Evolutionary conservation across 2,329 filamentous ascomycete genomes (phyloP), one percentile per base, ranked within the genome.

Genomic region (Alternaria incomplexa): DNA sequence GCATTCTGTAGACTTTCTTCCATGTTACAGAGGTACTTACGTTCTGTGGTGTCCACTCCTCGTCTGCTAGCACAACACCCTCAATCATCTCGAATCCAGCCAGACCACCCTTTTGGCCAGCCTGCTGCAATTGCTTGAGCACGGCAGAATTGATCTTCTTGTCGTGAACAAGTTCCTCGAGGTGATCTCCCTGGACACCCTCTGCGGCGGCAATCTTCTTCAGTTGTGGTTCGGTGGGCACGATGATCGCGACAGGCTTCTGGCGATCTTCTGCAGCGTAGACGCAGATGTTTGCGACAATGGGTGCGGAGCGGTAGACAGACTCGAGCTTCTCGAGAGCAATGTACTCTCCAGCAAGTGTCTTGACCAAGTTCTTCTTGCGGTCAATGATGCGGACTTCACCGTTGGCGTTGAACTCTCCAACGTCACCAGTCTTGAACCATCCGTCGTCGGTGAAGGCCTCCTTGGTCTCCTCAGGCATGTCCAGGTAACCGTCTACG

Each of bases 321-420:
- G 94, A 91, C 83, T 98, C 95, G 63, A 98, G 89, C 85, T 91
- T 97, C 84, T 98, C 95, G 5, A 99, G 87, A 22, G 95, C 96
- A 79, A 98, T 96, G 81, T 98, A 98, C 85, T 98, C 95, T 71
- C 95, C 95, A 64, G 94, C 93, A 68, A 93, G 88, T 67, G 96
- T 94, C 89, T 98, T 98, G 81, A 98, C 92, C 59, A 98, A 85
- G 82, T 98, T 98, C 90, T 98, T 98, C 88, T 97, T 94, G 72
- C 95, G 93, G 81, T 98, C 95, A 76, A 98, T 94, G 78, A 98
- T 90, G 72, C 86, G 88, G 69, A 98, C 82, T 79, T 97, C 92
- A 46, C 95, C 95, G 65, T 90, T 86, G 47, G 83, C 78, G 80
- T 95, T 90, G 74, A 95, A 96, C 79, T 97, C 92, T 73, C 95